These are phyloP conservation scores for Fusarium nygamai DNA, from an alignment of 2,329 filamentous ascomycete genomes.

Conservation along the genomic window DNA sequence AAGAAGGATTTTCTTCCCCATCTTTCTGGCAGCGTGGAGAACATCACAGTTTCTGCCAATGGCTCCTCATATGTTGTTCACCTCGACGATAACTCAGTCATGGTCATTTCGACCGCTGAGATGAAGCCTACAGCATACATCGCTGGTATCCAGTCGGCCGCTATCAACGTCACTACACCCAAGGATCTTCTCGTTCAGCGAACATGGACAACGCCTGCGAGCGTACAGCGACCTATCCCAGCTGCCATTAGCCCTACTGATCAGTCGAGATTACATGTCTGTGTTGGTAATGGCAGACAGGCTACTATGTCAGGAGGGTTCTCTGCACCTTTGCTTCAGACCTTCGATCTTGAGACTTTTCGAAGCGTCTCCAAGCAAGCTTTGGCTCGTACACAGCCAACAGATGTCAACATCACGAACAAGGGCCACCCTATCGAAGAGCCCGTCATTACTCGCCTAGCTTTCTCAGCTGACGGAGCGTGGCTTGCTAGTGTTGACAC, in stretches of 20 bases:
- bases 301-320: constrained; percentile 62
- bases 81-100: constrained; percentile 90
- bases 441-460: constrained; percentile 79
- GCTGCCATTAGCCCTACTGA: constrained; percentile 70
- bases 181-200: constrained; percentile 65
- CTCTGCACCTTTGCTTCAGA: constrained; percentile 75
- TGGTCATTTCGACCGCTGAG: constrained; percentile 90
- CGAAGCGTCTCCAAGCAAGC: constrained; percentile 87
- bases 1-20: constrained; percentile 89
- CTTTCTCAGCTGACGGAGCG: constrained; percentile 80
- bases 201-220: constrained; percentile 57
- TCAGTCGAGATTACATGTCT: constrained; percentile 72
- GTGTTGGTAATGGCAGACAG: constrained; percentile 71
- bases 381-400: constrained; percentile 86
- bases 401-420: constrained; percentile 79
- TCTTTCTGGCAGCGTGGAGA: constrained; percentile 84
- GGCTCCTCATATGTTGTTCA: constrained; percentile 87
- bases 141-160: constrained; percentile 78
- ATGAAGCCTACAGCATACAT: constrained; percentile 86
- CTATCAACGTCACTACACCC: constrained; percentile 60
- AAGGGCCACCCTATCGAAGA: constrained; percentile 78
- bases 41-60: constrained; percentile 80
- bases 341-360: constrained; percentile 83
- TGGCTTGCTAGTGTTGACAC: constrained; percentile 95
- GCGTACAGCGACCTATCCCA: constrained; percentile 63